A percentile compares a stretch with the other conserved stretches of the same genome.
Conservation (phyloP, 129 eudicot species). For the Helianthus annuus region DNA sequence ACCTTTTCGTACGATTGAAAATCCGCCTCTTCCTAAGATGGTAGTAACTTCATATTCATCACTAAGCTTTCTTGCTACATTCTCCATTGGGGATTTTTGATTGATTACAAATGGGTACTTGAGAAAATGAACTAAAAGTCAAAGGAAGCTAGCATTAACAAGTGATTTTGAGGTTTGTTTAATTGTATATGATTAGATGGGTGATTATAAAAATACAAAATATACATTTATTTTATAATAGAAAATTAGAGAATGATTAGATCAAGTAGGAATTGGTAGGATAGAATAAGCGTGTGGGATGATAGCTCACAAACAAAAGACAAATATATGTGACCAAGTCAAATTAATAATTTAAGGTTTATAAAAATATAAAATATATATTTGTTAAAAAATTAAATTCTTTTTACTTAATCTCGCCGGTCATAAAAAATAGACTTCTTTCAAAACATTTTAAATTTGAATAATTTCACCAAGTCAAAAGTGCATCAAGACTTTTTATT, state of each 20-base stretch:
- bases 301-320: slow-evolving; percentile 27
- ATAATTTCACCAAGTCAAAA: slow-evolving; percentile 5
- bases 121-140: slow-evolving; percentile 22
- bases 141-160: slow-evolving; percentile 26
- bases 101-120: slow-evolving; percentile 14
- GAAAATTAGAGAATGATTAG: slow-evolving; percentile 26
- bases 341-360: slow-evolving; percentile 18
- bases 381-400: too few relatives aligned
- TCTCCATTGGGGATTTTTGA: slow-evolving; percentile 49
- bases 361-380: neutral
- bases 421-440: neutral
- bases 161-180: slow-evolving; percentile 25
- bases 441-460: neutral
- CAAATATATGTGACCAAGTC: slow-evolving; percentile 44
- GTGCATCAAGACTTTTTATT: neutral
- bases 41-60: slow-evolving; percentile 78
- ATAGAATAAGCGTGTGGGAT: slow-evolving; percentile 44
- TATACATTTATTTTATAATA: neutral
- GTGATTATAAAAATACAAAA: slow-evolving; percentile 24
- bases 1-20: slow-evolving; percentile 75
- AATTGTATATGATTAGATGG: slow-evolving; percentile 23
- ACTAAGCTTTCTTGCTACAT: slow-evolving; percentile 51
- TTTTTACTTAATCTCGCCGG: slow-evolving; percentile 3
- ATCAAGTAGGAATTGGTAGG: slow-evolving; percentile 33
- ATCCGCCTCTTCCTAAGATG: slow-evolving; percentile 77